Percentiles rank a stretch among this genome's conserved stretches.
Evolutionary conservation across 2,329 filamentous ascomycete genomes (phyloP).

Genomic region (Didymella arachidicola): DNA sequence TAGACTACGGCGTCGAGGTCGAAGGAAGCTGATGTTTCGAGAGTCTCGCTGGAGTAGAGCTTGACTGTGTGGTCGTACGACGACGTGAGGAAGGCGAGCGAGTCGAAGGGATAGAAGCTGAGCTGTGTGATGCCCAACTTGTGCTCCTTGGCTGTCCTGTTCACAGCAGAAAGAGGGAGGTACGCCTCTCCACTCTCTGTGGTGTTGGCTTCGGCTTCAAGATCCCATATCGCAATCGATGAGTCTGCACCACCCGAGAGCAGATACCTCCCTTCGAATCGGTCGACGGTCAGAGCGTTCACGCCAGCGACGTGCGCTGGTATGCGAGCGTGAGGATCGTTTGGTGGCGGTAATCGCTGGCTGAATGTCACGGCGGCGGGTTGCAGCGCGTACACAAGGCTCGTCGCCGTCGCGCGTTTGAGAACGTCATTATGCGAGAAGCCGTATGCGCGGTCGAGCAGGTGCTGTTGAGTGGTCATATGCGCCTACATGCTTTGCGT

Average conservation of each 20-base stretch:
- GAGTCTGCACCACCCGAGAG: conserved; percentile 87
- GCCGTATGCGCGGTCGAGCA: conserved; percentile 79
- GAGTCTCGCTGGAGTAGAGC: conserved; percentile 72
- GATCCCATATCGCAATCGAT: conserved; percentile 85
- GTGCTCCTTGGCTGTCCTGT: conserved; percentile 55
- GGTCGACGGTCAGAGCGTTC: conserved; percentile 80
- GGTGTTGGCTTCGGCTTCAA: conserved; percentile 60
- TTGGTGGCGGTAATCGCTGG: conserved; percentile 59
- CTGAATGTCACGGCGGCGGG: conserved; percentile 75
- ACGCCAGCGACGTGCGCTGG: conserved; percentile 80
- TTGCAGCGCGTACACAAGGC: conserved; percentile 73
- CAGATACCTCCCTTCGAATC: conserved; percentile 79
- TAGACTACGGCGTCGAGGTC: conserved; percentile 73
- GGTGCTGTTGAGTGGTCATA: conserved; percentile 59
- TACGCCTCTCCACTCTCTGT: conserved; percentile 29
- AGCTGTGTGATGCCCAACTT: conserved; percentile 78
- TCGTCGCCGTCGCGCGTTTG: conserved; percentile 69
- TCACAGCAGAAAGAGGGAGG: conserved; percentile 39
- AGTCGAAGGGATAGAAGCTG: conserved; percentile 80
- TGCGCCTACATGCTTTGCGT: conserved; percentile 48
- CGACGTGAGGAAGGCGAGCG: conserved; percentile 75
- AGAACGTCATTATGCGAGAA: conserved; percentile 67
- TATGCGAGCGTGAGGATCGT: conserved; percentile 50
- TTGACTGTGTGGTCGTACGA: conserved; percentile 82
- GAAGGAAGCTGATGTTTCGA: conserved; percentile 70